Base-by-base conservation (phyloP, 257 asterid species). In the Gentiana macrophylla region DNA sequence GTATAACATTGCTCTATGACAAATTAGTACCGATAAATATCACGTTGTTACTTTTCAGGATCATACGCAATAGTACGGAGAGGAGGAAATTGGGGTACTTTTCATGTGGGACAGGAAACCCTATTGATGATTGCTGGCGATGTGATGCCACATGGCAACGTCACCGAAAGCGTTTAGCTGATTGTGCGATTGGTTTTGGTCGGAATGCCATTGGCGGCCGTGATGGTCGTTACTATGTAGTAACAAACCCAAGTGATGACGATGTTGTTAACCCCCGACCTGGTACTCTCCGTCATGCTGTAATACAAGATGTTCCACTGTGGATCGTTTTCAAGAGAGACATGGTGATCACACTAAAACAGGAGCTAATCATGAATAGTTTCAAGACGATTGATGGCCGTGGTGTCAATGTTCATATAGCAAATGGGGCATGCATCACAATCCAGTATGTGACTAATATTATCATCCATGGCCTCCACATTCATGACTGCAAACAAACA, bases 111-210 rank as follows among this genome's bases (percentile, higher is more conserved):
- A 75, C 77, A 3, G 94, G 93, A 4, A 89, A 89, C 65, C 90
- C 97, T 0, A 84, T 89, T n/a, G 97, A 89, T 61, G 93, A 81
- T 57, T 89, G 97, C 68, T 89, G 97, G 95, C 80, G 97, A 0
- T 83, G 95, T 66, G 88, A 86, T 64, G 78, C 62, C 4, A 76
- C 71, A 53, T 89, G 97, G 97, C 65, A 71, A 50, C 81, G 75
- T 55, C 56, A 73, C 70, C 97, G 97, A 1, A 78, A 79, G n/a
- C 89, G 87, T 8, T 73, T 89, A 8, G 94, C 95, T 10, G 88
- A 84, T 65, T 89, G 97, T 72, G 69, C 83, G 35, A 80, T 86
- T 12, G 97, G 97, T 2, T 89, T 89, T n/a, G 95, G 97, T 1
- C 88, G 92, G 55, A 84, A 79, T 36, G 90, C 97, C 34, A 62